Evolutionary conservation across 2,329 filamentous ascomycete species (phyloP).

Genomic region (Drechmeria coniospora): DNA sequence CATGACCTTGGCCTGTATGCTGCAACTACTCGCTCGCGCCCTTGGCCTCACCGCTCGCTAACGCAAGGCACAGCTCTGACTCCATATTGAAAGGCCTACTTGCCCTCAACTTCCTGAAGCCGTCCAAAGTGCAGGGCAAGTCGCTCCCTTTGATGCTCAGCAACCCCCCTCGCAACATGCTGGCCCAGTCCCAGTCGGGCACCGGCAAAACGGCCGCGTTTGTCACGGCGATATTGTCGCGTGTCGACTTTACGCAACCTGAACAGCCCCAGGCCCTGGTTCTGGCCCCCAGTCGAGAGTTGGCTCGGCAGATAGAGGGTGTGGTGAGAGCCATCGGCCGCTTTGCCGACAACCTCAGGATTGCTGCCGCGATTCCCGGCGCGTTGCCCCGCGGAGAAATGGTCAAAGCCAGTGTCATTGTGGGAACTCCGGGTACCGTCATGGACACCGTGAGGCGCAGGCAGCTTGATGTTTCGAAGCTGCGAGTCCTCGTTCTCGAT

Average conservation of each 20-base stretch:
- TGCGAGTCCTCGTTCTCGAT: conserved; percentile 80
- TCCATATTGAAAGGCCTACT: conserved; percentile 63
- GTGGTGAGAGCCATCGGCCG: conserved; percentile 74
- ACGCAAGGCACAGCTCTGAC: conserved; percentile 15
- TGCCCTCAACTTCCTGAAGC: conserved; percentile 78
- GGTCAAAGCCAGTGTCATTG: conserved; percentile 64
- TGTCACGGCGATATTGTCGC: conserved; percentile 77
- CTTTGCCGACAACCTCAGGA: conserved; percentile 60
- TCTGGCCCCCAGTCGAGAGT: conserved; percentile 82
- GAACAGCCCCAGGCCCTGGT: conserved; percentile 71
- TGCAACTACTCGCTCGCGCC: neutral
- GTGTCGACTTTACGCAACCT: conserved; percentile 57
- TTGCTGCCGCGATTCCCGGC: conserved; percentile 74
- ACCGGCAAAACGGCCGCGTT: conserved; percentile 98
- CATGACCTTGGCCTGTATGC: conserved; percentile 67
- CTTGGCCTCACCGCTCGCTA: neutral
- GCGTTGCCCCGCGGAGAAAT: conserved; percentile 50
- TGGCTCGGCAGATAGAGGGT: conserved; percentile 83
- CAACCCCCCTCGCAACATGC: conserved; percentile 83
- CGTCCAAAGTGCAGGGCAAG: conserved; percentile 94
- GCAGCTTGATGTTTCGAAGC: conserved; percentile 52
- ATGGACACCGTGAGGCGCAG: conserved; percentile 70
- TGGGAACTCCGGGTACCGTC: conserved; percentile 88
- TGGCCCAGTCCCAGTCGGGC: conserved; percentile 97
- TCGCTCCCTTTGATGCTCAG: conserved; percentile 78